phyloP scores from a whole-genome alignment of 1,284 basidiomycete genomes.

The Pterulicium gracile region DNA sequence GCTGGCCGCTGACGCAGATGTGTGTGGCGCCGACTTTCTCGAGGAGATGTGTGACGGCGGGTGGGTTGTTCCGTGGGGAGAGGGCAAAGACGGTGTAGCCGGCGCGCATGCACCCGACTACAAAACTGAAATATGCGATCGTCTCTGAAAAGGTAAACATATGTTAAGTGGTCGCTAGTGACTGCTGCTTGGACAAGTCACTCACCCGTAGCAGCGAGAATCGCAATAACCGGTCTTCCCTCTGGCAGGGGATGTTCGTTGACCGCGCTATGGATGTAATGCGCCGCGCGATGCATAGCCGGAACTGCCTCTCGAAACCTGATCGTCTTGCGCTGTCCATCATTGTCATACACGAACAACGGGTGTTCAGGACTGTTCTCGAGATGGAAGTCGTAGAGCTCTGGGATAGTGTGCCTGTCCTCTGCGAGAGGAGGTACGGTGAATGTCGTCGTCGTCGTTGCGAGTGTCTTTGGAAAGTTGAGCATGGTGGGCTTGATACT shows the following conservation, averaged over 20 bases:
- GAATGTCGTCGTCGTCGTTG: background rate
- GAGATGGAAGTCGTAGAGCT: too few species aligned
- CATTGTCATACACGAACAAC: background rate
- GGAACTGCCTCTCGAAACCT: too few species aligned
- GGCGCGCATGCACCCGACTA: slow-evolving; percentile 9
- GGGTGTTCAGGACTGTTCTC: background rate
- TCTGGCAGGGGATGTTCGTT: background rate
- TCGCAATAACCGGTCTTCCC: slow-evolving; percentile 5
- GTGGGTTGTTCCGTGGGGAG: slow-evolving; percentile 11
- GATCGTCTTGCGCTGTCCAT: too few species aligned
- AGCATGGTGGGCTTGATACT: too few species aligned
- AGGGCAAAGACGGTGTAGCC: slow-evolving; percentile 10
- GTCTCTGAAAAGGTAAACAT: slow-evolving; percentile 7
- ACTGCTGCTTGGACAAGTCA: background rate
- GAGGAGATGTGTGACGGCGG: slow-evolving; percentile 11
- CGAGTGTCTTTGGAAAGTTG: background rate
- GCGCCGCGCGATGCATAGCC: background rate
- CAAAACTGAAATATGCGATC: slow-evolving; percentile 7
- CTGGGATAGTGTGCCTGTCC: background rate
- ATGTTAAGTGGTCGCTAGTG: slow-evolving; percentile 8
- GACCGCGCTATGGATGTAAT: background rate
- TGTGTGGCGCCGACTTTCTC: slow-evolving; percentile 3
- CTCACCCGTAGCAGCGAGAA: slow-evolving; percentile 8
- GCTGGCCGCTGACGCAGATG: slow-evolving; percentile 8
- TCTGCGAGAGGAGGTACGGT: background rate